Conservation (phyloP, 1,284 basidiomycete genomes). For the Fomitopsis betulina region DNA sequence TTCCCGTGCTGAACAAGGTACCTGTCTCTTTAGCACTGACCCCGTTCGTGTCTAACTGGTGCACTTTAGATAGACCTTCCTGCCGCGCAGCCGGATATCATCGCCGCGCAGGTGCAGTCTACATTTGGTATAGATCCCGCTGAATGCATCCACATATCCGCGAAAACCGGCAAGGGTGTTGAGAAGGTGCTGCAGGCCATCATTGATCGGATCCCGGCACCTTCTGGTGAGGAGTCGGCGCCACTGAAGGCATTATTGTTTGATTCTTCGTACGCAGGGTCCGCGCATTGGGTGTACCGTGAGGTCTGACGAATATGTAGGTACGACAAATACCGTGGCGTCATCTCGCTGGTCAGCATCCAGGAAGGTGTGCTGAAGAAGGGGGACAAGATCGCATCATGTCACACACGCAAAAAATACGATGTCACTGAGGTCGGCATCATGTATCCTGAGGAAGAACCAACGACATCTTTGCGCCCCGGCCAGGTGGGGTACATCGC, state of each 20-base stretch:
- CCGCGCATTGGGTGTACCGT: background rate
- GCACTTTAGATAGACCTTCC: constrained; percentile 76
- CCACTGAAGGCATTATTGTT: constrained; percentile 88
- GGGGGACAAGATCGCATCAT: constrained; percentile 85
- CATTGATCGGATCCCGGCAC: constrained; percentile 79
- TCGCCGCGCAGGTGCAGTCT: constrained; percentile 75
- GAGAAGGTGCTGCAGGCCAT: constrained; percentile 77
- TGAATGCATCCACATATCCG: constrained; percentile 78
- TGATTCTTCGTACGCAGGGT: constrained; percentile 74
- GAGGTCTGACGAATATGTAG: constrained; percentile 36
- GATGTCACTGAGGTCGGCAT: constrained; percentile 92
- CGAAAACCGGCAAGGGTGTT: constrained; percentile 88
- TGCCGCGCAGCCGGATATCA: constrained; percentile 77
- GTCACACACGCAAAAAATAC: constrained; percentile 86
- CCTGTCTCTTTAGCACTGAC: constrained; percentile 7
- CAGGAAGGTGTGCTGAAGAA: constrained; percentile 60
- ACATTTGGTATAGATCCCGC: constrained; percentile 76
- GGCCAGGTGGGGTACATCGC: constrained; percentile 92
- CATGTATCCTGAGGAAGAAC: constrained; percentile 86
- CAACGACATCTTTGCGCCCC: constrained; percentile 65
- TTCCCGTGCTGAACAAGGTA: constrained; percentile 95
- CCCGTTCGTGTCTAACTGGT: background rate
- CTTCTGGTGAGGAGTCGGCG: constrained; percentile 43
- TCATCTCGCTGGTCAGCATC: constrained; percentile 90
- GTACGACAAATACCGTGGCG: constrained; percentile 95